Evolutionary conservation across 75 land plant species (phyloP).

Genomic region (Selaginella moellendorffii): DNA sequence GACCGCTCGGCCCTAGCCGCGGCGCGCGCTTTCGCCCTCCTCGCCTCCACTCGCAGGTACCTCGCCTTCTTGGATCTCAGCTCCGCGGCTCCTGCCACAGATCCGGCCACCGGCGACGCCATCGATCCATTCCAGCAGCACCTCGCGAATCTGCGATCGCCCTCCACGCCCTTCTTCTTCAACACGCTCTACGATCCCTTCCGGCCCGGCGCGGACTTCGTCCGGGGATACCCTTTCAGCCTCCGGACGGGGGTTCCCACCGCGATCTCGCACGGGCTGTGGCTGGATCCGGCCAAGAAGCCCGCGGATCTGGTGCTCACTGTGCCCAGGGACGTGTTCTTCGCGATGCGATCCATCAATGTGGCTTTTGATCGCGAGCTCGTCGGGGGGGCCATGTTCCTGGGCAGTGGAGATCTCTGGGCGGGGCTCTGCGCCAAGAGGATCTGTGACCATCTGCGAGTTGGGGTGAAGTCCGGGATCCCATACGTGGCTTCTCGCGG

Average conservation of each 20-base stretch:
- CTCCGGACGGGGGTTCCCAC: conserved; percentile 59
- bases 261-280: conserved; percentile 68
- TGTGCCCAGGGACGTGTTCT: conserved; percentile 42
- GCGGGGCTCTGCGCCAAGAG: conserved; percentile 63
- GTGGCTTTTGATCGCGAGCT: conserved; percentile 52
- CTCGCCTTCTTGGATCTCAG: conserved; percentile 68
- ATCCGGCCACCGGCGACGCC: conserved; percentile 30
- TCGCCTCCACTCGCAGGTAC: conserved; percentile 32
- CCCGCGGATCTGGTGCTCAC: conserved; percentile 77
- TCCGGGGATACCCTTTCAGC: conserved; percentile 95
- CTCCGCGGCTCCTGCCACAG: conserved; percentile 54
- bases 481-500: conserved; percentile 57
- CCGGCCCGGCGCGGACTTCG: conserved; percentile 72
- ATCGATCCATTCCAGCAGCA: conserved; percentile 60
- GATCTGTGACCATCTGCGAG: conserved; percentile 51
- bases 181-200: conserved; percentile 90
- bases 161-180: conserved; percentile 83
- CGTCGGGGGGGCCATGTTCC: conserved; percentile 57
- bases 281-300: conserved; percentile 33
- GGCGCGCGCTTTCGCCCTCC: conserved; percentile 19
- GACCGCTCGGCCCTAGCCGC: background rate
- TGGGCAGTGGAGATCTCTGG: conserved; percentile 50
- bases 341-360: conserved; percentile 71
- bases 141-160: conserved; percentile 44
- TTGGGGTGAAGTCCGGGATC: conserved; percentile 68